Conservation (phyloP, 208 protist genomes). For the Porcisia hertigi region DNA sequence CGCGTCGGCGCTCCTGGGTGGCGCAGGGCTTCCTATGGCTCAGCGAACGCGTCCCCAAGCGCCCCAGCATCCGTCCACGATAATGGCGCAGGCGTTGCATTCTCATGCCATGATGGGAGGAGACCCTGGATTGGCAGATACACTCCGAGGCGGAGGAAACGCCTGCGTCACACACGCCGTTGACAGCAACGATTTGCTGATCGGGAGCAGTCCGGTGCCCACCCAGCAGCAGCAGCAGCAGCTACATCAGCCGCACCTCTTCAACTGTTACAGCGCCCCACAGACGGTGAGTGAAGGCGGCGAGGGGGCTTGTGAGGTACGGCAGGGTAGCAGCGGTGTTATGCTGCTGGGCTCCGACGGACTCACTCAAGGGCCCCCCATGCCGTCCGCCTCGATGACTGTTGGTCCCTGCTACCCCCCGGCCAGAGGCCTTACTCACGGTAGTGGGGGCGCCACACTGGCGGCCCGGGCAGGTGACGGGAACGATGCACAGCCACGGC, state of each 20-base stretch:
- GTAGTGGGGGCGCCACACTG: background rate
- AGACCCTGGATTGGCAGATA: constrained; percentile 21
- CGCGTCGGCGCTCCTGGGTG: constrained; percentile 4
- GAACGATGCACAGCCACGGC: background rate
- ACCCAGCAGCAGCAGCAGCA: constrained; percentile 16
- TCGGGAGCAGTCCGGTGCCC: constrained; percentile 25
- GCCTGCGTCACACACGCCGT: background rate
- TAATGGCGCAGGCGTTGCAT: background rate
- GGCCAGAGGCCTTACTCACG: background rate
- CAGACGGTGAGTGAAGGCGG: background rate
- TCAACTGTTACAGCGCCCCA: background rate
- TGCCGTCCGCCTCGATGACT: background rate
- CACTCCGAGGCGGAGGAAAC: constrained; percentile 12
- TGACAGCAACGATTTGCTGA: constrained; percentile 17
- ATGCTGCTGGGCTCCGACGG: constrained; percentile 23
- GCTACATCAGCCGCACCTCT: background rate
- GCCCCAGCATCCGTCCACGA: background rate
- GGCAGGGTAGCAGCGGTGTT: background rate
- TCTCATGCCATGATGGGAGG: background rate
- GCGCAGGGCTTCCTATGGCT: constrained; percentile 3
- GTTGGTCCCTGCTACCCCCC: background rate
- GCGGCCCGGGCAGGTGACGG: background rate
- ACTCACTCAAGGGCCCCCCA: constrained; percentile 7
- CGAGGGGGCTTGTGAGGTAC: background rate
- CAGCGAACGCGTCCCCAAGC: background rate